These are phyloP conservation scores for Barnettozyma sucrosica DNA, from an alignment of 805 yeast species.

Conservation along the genomic window DNA sequence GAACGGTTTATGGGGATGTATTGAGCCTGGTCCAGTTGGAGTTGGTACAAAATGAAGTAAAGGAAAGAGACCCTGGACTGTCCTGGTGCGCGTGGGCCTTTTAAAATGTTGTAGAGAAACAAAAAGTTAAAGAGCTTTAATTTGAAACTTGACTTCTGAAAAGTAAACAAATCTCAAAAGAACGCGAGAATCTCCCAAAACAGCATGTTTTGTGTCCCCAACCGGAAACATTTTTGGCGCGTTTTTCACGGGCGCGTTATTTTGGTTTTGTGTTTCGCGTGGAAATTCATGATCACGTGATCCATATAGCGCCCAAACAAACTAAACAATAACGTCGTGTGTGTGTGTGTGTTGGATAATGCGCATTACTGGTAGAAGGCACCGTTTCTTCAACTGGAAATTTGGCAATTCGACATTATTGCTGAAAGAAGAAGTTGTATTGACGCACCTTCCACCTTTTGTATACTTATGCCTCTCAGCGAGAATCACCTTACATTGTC, in stretches of 20 bases:
- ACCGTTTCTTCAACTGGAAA: too few relatives aligned
- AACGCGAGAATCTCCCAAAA: slow-evolving; percentile 3
- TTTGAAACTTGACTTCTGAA: neutral
- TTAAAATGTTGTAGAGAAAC: neutral
- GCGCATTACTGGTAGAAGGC: too few relatives aligned
- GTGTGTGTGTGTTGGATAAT: too few relatives aligned
- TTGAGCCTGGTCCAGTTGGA: neutral
- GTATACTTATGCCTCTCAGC: too few relatives aligned
- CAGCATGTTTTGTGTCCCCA: neutral
- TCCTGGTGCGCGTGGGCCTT: neutral
- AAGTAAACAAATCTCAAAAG: slow-evolving; percentile 4
- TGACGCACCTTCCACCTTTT: too few relatives aligned
- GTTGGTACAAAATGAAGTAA: neutral
- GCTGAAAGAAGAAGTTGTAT: too few relatives aligned
- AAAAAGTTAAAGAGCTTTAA: neutral
- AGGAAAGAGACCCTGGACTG: neutral
- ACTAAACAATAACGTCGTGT: too few relatives aligned
- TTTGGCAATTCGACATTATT: too few relatives aligned
- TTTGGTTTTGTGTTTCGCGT: neutral
- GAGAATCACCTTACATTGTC: too few relatives aligned
- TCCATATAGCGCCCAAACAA: too few relatives aligned
- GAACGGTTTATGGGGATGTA: too few relatives aligned
- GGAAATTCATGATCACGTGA: too few relatives aligned
- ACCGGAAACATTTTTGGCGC: neutral
- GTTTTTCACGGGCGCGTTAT: neutral